Percentiles rank a stretch among this genome's conserved stretches.
These are phyloP conservation scores for Coniella lustricola DNA, from an alignment of 2,329 filamentous ascomycete genomes.

Conservation along the genomic window DNA sequence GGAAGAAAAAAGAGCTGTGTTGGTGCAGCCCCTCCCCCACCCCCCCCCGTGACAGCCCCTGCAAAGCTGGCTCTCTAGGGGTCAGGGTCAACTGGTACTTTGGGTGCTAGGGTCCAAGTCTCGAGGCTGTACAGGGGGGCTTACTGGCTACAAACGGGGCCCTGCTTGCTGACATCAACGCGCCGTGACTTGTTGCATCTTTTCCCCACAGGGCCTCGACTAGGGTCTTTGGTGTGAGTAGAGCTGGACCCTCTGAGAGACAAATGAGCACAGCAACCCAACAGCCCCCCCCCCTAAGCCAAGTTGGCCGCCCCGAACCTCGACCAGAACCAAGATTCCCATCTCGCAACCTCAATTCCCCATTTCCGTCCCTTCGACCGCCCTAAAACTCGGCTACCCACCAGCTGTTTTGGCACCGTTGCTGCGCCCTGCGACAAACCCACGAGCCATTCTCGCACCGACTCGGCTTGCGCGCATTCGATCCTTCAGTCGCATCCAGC, in stretches of 20 bases:
- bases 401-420: background rate
- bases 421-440: background rate
- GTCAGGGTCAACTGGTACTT: too few relatives aligned
- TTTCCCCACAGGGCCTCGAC: slow-evolving; percentile 4
- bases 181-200: background rate
- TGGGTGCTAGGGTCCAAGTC: too few relatives aligned
- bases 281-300: background rate
- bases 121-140: too few relatives aligned
- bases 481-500: too few relatives aligned
- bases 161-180: slow-evolving; percentile 4
- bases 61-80: too few relatives aligned
- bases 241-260: too few relatives aligned
- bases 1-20: too few relatives aligned
- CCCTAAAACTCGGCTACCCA: background rate
- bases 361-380: background rate
- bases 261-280: background rate
- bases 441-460: too few relatives aligned
- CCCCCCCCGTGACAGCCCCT: too few relatives aligned
- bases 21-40: too few relatives aligned
- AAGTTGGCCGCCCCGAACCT: background rate
- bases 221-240: too few relatives aligned
- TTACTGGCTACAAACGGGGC: background rate
- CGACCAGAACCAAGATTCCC: slow-evolving; percentile 4
- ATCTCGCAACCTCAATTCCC: slow-evolving; percentile 2
- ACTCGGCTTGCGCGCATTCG: too few relatives aligned